Base-by-base conservation (phyloP, 768 basidiomycete species). In the Tephrocybe rancida region DNA sequence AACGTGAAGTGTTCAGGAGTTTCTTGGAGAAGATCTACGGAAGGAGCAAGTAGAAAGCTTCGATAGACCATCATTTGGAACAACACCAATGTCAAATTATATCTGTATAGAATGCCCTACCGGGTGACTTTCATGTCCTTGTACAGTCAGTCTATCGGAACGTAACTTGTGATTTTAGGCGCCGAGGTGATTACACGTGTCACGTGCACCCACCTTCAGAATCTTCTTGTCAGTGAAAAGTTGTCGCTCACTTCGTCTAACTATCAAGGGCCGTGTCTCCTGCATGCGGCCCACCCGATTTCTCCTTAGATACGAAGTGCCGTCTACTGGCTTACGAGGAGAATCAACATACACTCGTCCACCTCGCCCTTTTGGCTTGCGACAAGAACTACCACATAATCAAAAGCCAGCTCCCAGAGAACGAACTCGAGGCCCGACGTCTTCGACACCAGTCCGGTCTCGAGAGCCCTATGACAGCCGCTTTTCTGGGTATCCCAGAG, bases 11-110 rank as follows among this genome's bases (percentile, higher is more conserved):
- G 53, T 96, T 98, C 72, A 80, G 78, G 56, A 85, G 80, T 62
- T 98, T 97, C 76, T 72, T 98, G 67, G 80, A 81, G 55, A 98
- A 98, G 79, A 95, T 98, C 30, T 83, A 85, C 61, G 78, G 79
- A 69, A 75, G 84, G 57, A 80, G 71, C 56, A 85, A 83, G 73
- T 86, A 75, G 58, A 11, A 6, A 18, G n/a, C n/a, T 27, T 9
- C 6, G 13, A 37, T 37, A 11, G 29, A 7, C 3, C 27, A n/a
- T 24, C 10, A 26, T 43, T n/a, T 5, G 25, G n/a, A 41, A n/a
- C 25, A 30, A 44, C 29, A 44, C 26, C 44, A 44, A 44, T 44
- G n/a, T 19, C 9, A 30, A 11, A 44, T 26, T 37, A n/a, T 32
- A 32, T 13, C 30, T 32, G 13, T 13, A 32, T 32, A 32, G 7